These are phyloP conservation scores for Alternaria novae-zelandiae DNA, from an alignment of 2,329 filamentous ascomycete genomes.

Conservation along the genomic window DNA sequence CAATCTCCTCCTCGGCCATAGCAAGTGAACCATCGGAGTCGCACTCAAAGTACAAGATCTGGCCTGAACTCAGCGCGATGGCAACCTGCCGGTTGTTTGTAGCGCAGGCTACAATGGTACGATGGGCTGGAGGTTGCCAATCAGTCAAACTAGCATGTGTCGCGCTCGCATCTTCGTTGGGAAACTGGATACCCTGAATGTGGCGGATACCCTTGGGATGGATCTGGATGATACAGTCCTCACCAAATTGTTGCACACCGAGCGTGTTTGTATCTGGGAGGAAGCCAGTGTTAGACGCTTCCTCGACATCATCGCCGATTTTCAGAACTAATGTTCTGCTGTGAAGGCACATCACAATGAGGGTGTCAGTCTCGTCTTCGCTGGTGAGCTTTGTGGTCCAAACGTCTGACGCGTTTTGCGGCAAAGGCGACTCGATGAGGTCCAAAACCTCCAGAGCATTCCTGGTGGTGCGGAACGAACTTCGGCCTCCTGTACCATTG, in stretches of 20 bases:
- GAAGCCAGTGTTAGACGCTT: slow-evolving; percentile 93
- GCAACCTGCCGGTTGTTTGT: slow-evolving; percentile 94
- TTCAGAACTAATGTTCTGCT: slow-evolving; percentile 91
- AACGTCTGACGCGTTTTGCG: slow-evolving; percentile 85
- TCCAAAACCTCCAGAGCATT: slow-evolving; percentile 93
- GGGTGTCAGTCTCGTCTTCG: slow-evolving; percentile 85
- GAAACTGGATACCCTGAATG: slow-evolving; percentile 68
- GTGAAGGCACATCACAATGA: slow-evolving; percentile 92
- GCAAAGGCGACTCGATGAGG: slow-evolving; percentile 91
- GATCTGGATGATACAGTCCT: slow-evolving; percentile 90
- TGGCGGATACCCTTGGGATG: slow-evolving; percentile 96
- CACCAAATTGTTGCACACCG: slow-evolving; percentile 91
- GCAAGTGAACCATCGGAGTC: slow-evolving; percentile 87
- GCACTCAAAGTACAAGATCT: slow-evolving; percentile 98
- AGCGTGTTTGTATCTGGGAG: slow-evolving; percentile 86
- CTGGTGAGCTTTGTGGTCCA: slow-evolving; percentile 92
- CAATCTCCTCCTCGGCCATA: slow-evolving; percentile 91
- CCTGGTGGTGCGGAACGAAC: slow-evolving; percentile 88
- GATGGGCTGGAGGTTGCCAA: slow-evolving; percentile 91
- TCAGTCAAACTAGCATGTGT: slow-evolving; percentile 75
- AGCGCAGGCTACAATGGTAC: slow-evolving; percentile 91
- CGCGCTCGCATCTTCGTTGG: slow-evolving; percentile 28
- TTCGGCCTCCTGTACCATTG: slow-evolving; percentile 85
- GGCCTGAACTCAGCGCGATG: slow-evolving; percentile 90
- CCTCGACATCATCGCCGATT: slow-evolving; percentile 95